Base-by-base conservation (phyloP, 2,329 filamentous ascomycete genomes). In the Penicillium sclerotigenum region DNA sequence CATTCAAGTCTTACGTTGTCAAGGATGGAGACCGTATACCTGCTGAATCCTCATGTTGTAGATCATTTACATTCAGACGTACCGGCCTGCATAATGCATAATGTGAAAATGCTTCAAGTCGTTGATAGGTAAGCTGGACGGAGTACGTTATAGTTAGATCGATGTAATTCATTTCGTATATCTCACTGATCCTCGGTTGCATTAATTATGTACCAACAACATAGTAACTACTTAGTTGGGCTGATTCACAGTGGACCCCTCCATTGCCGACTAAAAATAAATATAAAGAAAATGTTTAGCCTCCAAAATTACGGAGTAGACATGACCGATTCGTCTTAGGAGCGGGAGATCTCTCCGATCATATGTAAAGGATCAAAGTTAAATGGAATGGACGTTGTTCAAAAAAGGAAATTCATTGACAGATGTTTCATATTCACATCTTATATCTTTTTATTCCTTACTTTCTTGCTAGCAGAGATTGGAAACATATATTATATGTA, bases 301-400 rank as follows among this genome's bases (percentile, higher is more conserved):
- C 34, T 40, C 37, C 24, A 33, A 33, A 42, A 40, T 38, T 14
- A n/a, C n/a, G n/a, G n/a, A n/a, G n/a, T n/a, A 33, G 47, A 40
- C 24, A 26, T 22, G 18, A 7, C 18, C 14, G 26, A 40, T 54
- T 43, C 31, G 31, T 43, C 47, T 33, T 51, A 11, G 28, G 52
- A 51, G 40, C 47, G 40, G 47, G 47, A 51, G 33, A 55, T 52
- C 53, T 52, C 47, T 46, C 47, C 40, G 40, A 52, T 55, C 40
- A 20, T 29, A 31, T 16, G 13, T 20, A 18, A 46, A 28, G 33
- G 14, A 45, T 13, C 2, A 45, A 45, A 20, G 20, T 7, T 8
- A 20, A 47, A 41, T 20, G 26, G 18, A 36, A 36, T 36, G 40
- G 31, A 49, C 37, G n/a, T 45, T 36, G 47, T 34, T 13, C 18